phyloP scores from a whole-genome alignment of 2,329 filamentous ascomycete genomes.

The Diaporthe ilicicola region DNA sequence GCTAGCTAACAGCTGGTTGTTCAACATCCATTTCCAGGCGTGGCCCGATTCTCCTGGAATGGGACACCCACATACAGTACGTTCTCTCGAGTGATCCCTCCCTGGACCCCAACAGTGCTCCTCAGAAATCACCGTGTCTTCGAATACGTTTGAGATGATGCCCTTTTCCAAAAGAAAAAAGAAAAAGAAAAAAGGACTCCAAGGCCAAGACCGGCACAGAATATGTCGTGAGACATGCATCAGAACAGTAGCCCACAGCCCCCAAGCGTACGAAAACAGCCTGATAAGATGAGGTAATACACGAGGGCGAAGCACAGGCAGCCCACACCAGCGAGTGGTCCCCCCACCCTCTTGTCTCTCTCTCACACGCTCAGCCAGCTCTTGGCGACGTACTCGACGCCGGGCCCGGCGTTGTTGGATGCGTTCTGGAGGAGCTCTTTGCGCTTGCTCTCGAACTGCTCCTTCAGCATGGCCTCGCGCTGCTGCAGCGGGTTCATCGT shows the following conservation, averaged over 20 bases:
- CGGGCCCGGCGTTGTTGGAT: constrained; percentile 46
- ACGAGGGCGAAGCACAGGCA: neutral
- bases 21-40: neutral
- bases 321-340: no score
- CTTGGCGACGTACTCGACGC: constrained; percentile 48
- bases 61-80: constrained; percentile 2
- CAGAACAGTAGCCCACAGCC: neutral
- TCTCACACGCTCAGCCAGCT: constrained; percentile 46
- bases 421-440: constrained; percentile 52
- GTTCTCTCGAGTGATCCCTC: constrained; percentile 7
- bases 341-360: neutral
- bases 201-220: neutral
- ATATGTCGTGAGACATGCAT: constrained; percentile 14
- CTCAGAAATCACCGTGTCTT: neutral
- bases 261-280: neutral
- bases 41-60: constrained; percentile 29
- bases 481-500: constrained; percentile 56
- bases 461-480: constrained; percentile 56
- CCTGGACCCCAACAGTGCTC: neutral
- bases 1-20: neutral
- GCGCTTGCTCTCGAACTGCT: constrained; percentile 53
- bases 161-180: neutral
- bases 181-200: neutral
- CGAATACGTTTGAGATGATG: neutral
- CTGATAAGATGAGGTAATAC: neutral